phyloP scores from a whole-genome alignment of 306 rosid genomes.

The Quercus cerris region DNA sequence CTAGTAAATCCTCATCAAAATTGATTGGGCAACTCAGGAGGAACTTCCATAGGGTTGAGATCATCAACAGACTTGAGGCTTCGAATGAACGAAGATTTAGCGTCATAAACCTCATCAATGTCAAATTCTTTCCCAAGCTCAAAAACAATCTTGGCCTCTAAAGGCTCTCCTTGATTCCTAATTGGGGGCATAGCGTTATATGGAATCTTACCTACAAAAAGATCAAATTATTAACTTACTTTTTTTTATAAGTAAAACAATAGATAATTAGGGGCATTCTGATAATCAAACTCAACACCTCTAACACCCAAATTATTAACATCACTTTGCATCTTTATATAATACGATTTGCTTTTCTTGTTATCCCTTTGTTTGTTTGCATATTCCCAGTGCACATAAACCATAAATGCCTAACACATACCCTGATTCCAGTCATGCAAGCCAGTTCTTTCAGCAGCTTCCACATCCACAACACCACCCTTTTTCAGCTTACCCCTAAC shows the following conservation, averaged over 20 bases:
- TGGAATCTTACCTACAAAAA: conserved; percentile 80
- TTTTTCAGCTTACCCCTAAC: conserved; percentile 93
- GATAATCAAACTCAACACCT: too few relatives aligned
- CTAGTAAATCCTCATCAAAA: conserved; percentile 52
- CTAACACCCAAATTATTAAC: not conserved
- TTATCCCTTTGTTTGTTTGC: not conserved
- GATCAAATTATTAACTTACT: not conserved
- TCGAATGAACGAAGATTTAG: conserved; percentile 80
- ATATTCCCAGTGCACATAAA: not conserved
- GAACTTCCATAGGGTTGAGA: conserved; percentile 76
- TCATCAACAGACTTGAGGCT: conserved; percentile 77
- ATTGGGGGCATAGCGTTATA: conserved; percentile 84
- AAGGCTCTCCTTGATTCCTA: conserved; percentile 65
- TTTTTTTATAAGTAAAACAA: not conserved
- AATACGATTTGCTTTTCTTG: not conserved
- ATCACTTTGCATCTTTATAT: not conserved
- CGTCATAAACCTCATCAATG: conserved; percentile 68
- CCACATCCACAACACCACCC: conserved; percentile 75
- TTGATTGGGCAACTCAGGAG: conserved; percentile 54
- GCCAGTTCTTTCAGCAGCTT: conserved; percentile 73
- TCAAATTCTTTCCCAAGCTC: conserved; percentile 75
- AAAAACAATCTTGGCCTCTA: conserved; percentile 63
- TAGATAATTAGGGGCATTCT: too few relatives aligned
- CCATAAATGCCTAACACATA: conserved; percentile 20
- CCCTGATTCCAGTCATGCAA: conserved; percentile 98